Conservation (phyloP, 2,329 filamentous ascomycete species). For the Epichloe sibirici region DNA sequence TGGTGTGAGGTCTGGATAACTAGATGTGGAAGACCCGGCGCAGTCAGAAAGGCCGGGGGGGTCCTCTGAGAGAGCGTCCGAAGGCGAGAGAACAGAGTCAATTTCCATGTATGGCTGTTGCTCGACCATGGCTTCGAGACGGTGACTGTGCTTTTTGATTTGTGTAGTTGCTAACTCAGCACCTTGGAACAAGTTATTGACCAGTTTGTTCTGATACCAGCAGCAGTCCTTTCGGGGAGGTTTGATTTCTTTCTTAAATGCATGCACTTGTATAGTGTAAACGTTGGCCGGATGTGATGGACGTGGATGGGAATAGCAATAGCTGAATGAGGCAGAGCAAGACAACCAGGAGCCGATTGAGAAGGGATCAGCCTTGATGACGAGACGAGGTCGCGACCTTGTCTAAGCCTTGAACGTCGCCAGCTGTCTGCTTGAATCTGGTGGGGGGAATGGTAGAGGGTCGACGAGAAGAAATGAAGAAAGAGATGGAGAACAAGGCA, state of each 20-base stretch:
- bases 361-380: slow-evolving; percentile 15
- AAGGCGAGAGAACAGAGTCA: slow-evolving; percentile 20
- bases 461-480: not conserved
- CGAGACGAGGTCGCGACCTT: slow-evolving; percentile 16
- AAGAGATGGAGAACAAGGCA: slow-evolving; percentile 3
- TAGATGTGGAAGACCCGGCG: slow-evolving; percentile 13
- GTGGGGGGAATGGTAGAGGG: not conserved
- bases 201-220: not conserved
- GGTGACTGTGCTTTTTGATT: not conserved
- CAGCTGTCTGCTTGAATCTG: slow-evolving; percentile 8
- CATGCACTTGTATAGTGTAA: not conserved
- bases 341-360: not conserved
- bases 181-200: not conserved
- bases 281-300: not conserved
- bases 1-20: slow-evolving; percentile 18
- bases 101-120: slow-evolving; percentile 19
- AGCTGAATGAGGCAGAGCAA: not conserved
- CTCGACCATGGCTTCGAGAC: slow-evolving; percentile 21
- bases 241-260: not conserved
- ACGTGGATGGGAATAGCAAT: not conserved
- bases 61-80: slow-evolving; percentile 17
- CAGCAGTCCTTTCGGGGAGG: not conserved
- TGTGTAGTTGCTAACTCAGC: not conserved
- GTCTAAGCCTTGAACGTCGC: slow-evolving; percentile 9
- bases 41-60: slow-evolving; percentile 15